These are phyloP conservation scores for Didymella glomerata DNA, from an alignment of 2,329 filamentous ascomycete species.

Conservation along the genomic window DNA sequence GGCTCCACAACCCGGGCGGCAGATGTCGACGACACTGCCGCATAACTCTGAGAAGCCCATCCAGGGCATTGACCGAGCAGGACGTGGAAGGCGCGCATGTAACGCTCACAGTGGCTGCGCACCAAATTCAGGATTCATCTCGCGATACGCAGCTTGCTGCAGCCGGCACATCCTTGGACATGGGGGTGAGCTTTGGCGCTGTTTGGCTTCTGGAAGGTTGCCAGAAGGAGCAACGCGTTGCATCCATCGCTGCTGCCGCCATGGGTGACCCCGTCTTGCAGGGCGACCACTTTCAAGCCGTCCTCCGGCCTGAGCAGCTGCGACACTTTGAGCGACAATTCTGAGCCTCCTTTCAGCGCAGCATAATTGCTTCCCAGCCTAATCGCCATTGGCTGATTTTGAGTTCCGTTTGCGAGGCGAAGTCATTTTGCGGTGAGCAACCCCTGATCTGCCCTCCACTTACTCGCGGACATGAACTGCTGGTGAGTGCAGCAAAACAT, in stretches of 20 bases:
- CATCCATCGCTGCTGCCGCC: constrained; percentile 29
- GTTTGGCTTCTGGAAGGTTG: constrained; percentile 38
- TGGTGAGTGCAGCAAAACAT: constrained; percentile 28
- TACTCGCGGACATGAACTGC: constrained; percentile 32
- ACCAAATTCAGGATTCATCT: constrained; percentile 12
- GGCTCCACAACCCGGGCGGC: constrained; percentile 31
- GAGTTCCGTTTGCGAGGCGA: constrained; percentile 15
- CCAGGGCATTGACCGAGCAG: constrained; percentile 11
- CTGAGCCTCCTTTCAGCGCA: constrained; percentile 23
- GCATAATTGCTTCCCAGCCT: constrained; percentile 19
- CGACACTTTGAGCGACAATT: constrained; percentile 22
- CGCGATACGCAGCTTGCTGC: constrained; percentile 20
- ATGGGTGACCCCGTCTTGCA: constrained; percentile 29
- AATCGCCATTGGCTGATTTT: constrained; percentile 26
- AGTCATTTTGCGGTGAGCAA: constrained; percentile 28
- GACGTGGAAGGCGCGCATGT: constrained; percentile 7
- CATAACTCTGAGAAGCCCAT: constrained; percentile 17
- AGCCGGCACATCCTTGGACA: constrained; percentile 26
- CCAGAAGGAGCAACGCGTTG: constrained; percentile 36
- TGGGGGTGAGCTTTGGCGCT: constrained; percentile 24
- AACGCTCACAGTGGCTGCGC: constrained; percentile 11
- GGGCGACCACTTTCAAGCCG: constrained; percentile 35
- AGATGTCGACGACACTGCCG: constrained; percentile 11
- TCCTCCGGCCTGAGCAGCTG: constrained; percentile 32
- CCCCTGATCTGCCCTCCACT: constrained; percentile 34